Percentiles rank a stretch among this genome's conserved stretches.
These are phyloP conservation scores for Fagopyrum tataricum DNA, from an alignment of 148 eudicot genomes.

Conservation along the genomic window DNA sequence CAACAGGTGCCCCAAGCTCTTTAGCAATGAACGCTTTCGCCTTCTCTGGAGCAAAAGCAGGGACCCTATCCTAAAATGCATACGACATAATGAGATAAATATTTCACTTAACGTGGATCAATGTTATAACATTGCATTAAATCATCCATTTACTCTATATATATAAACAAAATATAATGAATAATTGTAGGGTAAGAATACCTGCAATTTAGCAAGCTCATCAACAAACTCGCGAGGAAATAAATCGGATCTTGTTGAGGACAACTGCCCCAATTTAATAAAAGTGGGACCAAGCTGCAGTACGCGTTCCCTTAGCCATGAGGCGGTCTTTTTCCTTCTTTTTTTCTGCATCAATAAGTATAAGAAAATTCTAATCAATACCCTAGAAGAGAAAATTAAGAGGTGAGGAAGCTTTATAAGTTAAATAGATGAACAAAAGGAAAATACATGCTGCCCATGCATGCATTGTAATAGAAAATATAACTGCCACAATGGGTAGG, in stretches of 20 bases:
- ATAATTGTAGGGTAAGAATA: slow-evolving; percentile 15
- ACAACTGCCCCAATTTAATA: slow-evolving; percentile 87
- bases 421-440: not conserved
- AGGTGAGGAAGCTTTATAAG: not conserved
- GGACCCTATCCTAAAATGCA: slow-evolving; percentile 82
- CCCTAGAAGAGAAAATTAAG: not conserved
- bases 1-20: slow-evolving; percentile 85
- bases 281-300: slow-evolving; percentile 98
- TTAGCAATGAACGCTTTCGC: slow-evolving; percentile 60
- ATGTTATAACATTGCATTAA: not conserved
- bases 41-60: slow-evolving; percentile 85
- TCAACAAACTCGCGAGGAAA: slow-evolving; percentile 91
- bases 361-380: not conserved
- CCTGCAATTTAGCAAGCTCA: slow-evolving; percentile 98
- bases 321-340: slow-evolving; percentile 72
- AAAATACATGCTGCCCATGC: not conserved
- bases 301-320: slow-evolving; percentile 86
- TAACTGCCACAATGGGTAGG: not conserved
- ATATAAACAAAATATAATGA: slow-evolving; percentile 2
- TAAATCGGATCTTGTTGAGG: slow-evolving; percentile 91
- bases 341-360: slow-evolving; percentile 30
- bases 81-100: slow-evolving; percentile 6
- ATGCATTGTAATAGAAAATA: not conserved
- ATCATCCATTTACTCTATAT: slow-evolving; percentile 1
- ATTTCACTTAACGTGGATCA: not conserved